phyloP scores from a whole-genome alignment of 495 filamentous ascomycete species.

The Xylaria nigripes region DNA sequence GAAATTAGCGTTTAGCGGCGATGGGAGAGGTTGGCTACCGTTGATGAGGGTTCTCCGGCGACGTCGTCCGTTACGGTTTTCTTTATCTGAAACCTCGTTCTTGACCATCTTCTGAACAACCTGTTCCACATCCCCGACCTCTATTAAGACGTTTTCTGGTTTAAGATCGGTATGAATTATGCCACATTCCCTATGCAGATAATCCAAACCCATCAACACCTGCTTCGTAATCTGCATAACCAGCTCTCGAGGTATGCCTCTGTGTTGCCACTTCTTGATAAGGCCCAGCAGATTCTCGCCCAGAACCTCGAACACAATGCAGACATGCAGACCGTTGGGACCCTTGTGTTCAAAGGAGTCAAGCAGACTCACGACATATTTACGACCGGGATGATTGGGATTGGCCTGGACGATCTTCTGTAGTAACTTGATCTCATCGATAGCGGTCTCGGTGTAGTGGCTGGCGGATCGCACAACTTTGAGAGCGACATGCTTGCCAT shows the following conservation, averaged over 20 bases:
- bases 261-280: conserved; percentile 97
- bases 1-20: conserved; percentile 88
- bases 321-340: conserved; percentile 91
- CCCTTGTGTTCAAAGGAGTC: conserved; percentile 98
- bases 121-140: conserved; percentile 95
- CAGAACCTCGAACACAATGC: conserved; percentile 98
- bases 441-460: conserved; percentile 97
- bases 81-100: conserved; percentile 70
- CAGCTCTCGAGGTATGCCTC: conserved; percentile 89
- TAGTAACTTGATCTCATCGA: conserved; percentile 97
- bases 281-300: conserved; percentile 92
- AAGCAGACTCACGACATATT: conserved; percentile 88
- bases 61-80: conserved; percentile 88
- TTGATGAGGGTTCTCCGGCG: conserved; percentile 91
- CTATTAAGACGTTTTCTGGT: conserved; percentile 96
- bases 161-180: conserved; percentile 99
- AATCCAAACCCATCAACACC: conserved; percentile 89
- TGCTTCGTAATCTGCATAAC: conserved; percentile 99
- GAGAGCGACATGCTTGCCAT: conserved; percentile 88
- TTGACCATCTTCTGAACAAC: conserved; percentile 95
- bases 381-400: conserved; percentile 81
- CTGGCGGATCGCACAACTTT: conserved; percentile 96
- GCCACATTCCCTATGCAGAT: conserved; percentile 94
- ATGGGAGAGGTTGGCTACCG: conserved; percentile 91
- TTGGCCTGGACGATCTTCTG: conserved; percentile 95